Base-by-base conservation (phyloP, 1,284 basidiomycete genomes). In the Sanghuangporus baumii region DNA sequence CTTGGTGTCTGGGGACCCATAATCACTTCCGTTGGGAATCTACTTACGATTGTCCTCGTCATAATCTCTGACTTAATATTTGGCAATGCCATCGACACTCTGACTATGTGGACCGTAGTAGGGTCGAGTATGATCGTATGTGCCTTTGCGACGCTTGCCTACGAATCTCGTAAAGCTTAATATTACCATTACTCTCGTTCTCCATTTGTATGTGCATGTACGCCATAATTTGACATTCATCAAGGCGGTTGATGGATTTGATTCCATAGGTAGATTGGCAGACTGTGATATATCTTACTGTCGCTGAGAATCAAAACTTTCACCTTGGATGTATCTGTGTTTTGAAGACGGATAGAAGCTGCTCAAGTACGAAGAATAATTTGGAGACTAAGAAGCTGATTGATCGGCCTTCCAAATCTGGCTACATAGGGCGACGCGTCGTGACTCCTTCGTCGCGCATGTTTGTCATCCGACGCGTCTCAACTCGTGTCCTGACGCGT, bases 1-100 rank as follows among this genome's bases (percentile, higher is more conserved):
- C 74, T 94, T 46, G 87, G 87, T 18, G 71, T 89, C 12, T 94
- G 91, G 92, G 93, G 93, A 6, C 91, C 93, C 1, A 85, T 94
- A 51, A 81, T 93, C 57, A 85, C 85, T n/a, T 91, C 89, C 7
- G 91, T 94, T 47, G 91, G 91, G 51, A 90, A 82, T 72, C 79
- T 95, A 18, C 79, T 93, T 56, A 94, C 93, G 6, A 93, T 94
- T 67, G 88, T 94, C 34, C 80, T 94, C 52, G 88, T 92, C 31
- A 83, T 91, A 62, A 69, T 89, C 20, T 86, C 86, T 31, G 92
- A 94, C 72, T 76, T 87, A 34, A 67, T 85, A 23, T 84, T 91
- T 62, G 85, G 87, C 16, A 78, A 80, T 51, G 82, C 81, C 0
- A 67, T 78, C 43, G 78, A 83, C 51, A 77, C 79, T 3, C 69